Evolutionary conservation across 306 rosid genomes (phyloP).

Genomic region (Prunus mira): DNA sequence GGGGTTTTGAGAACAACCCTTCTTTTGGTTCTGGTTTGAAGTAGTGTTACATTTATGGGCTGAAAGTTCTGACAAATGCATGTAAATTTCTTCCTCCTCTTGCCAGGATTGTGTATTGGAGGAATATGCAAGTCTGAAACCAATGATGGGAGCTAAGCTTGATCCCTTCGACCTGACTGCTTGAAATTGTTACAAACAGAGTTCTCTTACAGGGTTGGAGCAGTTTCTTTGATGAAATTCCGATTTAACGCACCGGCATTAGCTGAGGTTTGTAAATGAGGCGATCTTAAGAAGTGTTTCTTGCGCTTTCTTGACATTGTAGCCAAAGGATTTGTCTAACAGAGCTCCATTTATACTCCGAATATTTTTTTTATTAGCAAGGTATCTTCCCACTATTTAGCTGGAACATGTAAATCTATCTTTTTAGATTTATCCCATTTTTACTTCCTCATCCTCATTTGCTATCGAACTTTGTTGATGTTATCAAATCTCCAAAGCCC

Average conservation of each 20-base stretch:
- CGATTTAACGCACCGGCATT: conserved; percentile 15
- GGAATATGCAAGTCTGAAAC: conserved; percentile 8
- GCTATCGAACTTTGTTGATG: not conserved
- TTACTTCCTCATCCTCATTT: no score
- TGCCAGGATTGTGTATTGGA: conserved; percentile 3
- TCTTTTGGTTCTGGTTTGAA: conserved; percentile 53
- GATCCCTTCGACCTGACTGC: conserved; percentile 18
- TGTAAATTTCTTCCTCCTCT: not conserved
- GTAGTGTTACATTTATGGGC: conserved; percentile 31
- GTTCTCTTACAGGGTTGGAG: conserved; percentile 1
- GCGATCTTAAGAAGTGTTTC: not conserved
- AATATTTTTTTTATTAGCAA: not conserved
- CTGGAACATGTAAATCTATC: conserved; percentile 1
- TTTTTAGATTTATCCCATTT: not conserved
- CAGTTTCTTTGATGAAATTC: conserved; percentile 29
- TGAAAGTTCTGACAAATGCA: conserved; percentile 30
- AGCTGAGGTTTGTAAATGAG: conserved; percentile 40
- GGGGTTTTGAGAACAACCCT: conserved; percentile 54
- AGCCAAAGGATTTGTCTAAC: conserved; percentile 20
- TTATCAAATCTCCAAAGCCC: not conserved
- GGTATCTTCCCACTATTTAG: conserved; percentile 14
- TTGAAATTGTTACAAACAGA: conserved; percentile 11
- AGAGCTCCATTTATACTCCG: conserved; percentile 7
- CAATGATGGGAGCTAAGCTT: not conserved
- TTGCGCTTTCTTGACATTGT: conserved; percentile 17